These are phyloP conservation scores for Leptodontidium sp. DNA, from an alignment of 2,329 filamentous ascomycete genomes.

Conservation along the genomic window DNA sequence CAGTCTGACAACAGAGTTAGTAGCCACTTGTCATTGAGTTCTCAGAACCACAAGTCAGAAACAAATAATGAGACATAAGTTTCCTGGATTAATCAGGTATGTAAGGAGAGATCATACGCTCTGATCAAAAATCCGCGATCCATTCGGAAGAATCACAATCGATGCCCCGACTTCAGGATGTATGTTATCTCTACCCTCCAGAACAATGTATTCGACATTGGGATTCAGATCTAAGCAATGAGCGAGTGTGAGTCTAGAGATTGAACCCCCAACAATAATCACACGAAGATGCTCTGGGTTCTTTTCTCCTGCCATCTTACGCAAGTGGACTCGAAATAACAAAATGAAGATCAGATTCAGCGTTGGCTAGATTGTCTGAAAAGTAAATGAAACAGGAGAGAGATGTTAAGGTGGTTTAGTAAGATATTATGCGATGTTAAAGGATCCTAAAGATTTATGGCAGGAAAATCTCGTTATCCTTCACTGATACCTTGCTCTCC, in stretches of 20 bases:
- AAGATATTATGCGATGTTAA: not conserved
- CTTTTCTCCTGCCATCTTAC: not conserved
- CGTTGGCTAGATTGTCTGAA: not conserved
- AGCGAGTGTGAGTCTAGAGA: slow-evolving; percentile 57
- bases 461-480: too few species aligned
- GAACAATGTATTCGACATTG: slow-evolving; percentile 56
- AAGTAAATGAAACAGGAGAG: not conserved
- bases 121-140: slow-evolving; percentile 58
- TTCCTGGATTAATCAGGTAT: not conserved
- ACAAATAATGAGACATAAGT: not conserved
- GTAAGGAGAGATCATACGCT: slow-evolving; percentile 8
- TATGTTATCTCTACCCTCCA: slow-evolving; percentile 54
- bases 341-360: not conserved
- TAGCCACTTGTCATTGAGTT: not conserved
- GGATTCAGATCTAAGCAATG: slow-evolving; percentile 53
- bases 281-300: slow-evolving; percentile 45
- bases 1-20: slow-evolving; percentile 39
- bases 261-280: slow-evolving; percentile 58
- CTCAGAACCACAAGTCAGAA: not conserved
- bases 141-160: slow-evolving; percentile 55
- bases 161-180: slow-evolving; percentile 57
- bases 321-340: not conserved
- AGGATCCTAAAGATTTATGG: not conserved
- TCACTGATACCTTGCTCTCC: not conserved
- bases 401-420: not conserved